Conservation (phyloP, 129 eudicot species). For the Centrapalus pauciflorus region DNA sequence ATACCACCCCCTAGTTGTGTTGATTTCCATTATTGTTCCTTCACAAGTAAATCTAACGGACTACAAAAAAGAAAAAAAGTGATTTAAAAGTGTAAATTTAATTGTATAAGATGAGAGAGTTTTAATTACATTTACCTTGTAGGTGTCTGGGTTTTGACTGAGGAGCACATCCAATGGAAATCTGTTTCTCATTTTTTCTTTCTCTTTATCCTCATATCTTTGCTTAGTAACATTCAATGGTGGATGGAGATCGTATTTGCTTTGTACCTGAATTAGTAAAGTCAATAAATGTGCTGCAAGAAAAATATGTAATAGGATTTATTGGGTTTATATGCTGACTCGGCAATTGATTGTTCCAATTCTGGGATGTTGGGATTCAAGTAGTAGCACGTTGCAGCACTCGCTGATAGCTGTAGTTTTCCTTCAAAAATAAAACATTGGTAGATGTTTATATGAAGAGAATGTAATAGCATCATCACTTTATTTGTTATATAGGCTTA, state of each 20-base stretch:
- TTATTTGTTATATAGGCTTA: no score
- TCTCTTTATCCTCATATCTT: neutral
- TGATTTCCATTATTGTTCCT: neutral
- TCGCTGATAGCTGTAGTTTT: neutral
- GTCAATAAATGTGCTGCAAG: neutral
- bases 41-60: constrained; percentile 9
- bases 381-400: no score
- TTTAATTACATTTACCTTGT: no score
- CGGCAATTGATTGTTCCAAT: neutral
- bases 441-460: neutral
- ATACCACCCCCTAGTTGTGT: neutral
- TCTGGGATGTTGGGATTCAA: neutral
- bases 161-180: no score
- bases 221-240: neutral
- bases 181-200: neutral
- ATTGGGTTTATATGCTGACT: neutral
- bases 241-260: neutral
- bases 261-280: neutral
- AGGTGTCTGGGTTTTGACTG: neutral
- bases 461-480: no score
- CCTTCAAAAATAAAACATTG: neutral
- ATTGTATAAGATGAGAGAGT: no score
- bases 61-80: no score
- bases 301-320: no score
- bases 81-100: no score